Base-by-base conservation (phyloP, 257 asterid species). In the Lantana camara region DNA sequence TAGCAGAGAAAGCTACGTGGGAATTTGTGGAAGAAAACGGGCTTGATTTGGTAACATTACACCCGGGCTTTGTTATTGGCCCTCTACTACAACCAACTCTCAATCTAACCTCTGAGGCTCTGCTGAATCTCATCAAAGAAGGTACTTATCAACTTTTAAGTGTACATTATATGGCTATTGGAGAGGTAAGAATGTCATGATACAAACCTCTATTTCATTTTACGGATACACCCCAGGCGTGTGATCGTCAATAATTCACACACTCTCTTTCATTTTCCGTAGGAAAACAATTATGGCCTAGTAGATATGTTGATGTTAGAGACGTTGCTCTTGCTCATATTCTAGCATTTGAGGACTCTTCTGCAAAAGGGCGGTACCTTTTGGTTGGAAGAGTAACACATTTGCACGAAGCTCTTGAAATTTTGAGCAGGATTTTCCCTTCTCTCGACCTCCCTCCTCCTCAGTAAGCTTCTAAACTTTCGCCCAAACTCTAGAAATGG, bases 1-100 rank as follows among this genome's bases (percentile, higher is more conserved):
- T 88, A 77, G 96, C 96, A 9, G 92, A 88, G 82, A 72, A 64
- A 46, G 94, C 82, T 48, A 82, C 93, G 11, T 67, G 80, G 89
- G 67, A 77, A 37, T 83, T 83, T 32, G 67, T 77, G 4, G 67
- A 75, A 64, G 81, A 77, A 67, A 72, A 88, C 37, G 82, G 64
- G 24, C 72, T 88, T 45, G 85, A 83, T 51, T 9, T 88, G 74
- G 79, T 88, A 4, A 67, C 81, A 0, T 35, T 88, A 3, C 82
- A 83, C 69, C 91, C 96, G 0, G 87, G 91, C 56, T 60, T 42
- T 7, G 88, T 80, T 17, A 35, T 85, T 27, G 91, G 91, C 49
- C 96, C 91, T 52, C 60, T 68, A 2, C 62, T 88, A 62, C 96
- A 88, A 61, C 87, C 89, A 54, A 52, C 82, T 56, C 80, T 78